Evolutionary conservation across 345 rosid species (phyloP).

Genomic region (Raphanus sativus): DNA sequence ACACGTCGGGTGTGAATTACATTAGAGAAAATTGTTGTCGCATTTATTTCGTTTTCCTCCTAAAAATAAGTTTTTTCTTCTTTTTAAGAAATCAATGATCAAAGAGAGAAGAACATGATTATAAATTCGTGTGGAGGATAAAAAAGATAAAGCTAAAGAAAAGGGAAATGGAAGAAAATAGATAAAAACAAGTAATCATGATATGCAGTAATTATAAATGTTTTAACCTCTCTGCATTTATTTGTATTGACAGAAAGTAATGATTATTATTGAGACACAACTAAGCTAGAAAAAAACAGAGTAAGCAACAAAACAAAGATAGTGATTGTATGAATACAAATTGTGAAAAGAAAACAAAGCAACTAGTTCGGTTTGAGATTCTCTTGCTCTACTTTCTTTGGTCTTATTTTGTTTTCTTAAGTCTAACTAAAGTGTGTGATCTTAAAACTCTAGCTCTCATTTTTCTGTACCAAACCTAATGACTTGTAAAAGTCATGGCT

Average conservation of each 20-base stretch:
- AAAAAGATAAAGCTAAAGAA: conserved; percentile 30
- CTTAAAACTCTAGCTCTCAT: background rate
- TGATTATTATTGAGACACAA: conserved; percentile 28
- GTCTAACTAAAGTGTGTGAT: background rate
- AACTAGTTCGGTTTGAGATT: background rate
- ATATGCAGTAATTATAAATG: conserved; percentile 37
- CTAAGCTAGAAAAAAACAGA: conserved; percentile 30
- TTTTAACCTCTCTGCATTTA: conserved; percentile 33
- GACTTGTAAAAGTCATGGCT: background rate
- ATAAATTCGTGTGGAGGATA: conserved; percentile 29
- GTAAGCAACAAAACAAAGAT: conserved; percentile 24
- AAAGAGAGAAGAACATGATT: conserved; percentile 39
- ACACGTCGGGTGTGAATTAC: conserved; percentile 36
- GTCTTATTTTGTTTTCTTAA: background rate
- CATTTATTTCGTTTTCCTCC: conserved; percentile 41
- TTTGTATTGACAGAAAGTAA: conserved; percentile 27
- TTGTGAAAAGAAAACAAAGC: background rate
- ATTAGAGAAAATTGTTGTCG: conserved; percentile 14
- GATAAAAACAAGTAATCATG: conserved; percentile 37
- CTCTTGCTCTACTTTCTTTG: background rate
- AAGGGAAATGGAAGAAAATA: background rate
- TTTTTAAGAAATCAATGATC: conserved; percentile 28
- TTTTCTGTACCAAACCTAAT: background rate
- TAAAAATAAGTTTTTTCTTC: conserved; percentile 24
- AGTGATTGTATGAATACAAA: conserved; percentile 17